These are phyloP conservation scores for Trametes cingulata DNA, from an alignment of 768 basidiomycete species.

Conservation along the genomic window DNA sequence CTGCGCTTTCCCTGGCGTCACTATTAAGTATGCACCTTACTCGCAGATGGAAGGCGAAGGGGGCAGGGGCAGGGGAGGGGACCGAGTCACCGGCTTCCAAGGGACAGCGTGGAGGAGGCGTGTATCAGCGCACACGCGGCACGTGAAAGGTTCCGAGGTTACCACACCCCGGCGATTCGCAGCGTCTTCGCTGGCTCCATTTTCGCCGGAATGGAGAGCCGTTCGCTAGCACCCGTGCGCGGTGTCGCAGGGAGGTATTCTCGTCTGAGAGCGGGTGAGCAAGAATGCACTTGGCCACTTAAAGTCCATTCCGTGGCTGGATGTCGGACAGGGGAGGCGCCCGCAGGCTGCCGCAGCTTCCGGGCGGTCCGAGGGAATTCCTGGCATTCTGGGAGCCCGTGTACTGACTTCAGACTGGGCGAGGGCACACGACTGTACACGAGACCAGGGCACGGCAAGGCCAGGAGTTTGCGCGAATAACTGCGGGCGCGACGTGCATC, in stretches of 20 bases:
- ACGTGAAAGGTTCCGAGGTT: conserved; percentile 14
- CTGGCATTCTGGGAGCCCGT: background rate
- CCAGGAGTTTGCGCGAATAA: background rate
- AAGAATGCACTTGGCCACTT: conserved; percentile 4
- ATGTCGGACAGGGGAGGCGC: background rate
- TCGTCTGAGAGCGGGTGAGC: conserved; percentile 1
- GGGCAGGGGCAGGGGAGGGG: conserved; percentile 16
- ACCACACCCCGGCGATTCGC: conserved; percentile 14
- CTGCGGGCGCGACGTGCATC: conserved; percentile 8
- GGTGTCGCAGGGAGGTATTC: conserved; percentile 9
- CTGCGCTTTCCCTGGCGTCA: conserved; percentile 24
- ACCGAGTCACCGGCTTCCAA: conserved; percentile 16
- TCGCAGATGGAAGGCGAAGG: conserved; percentile 9
- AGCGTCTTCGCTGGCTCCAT: conserved; percentile 3
- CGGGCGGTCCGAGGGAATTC: background rate
- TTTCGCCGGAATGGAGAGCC: conserved; percentile 6
- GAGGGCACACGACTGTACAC: background rate
- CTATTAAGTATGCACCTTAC: conserved; percentile 9
- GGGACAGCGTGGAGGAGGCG: conserved; percentile 27
- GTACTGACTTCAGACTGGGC: background rate
- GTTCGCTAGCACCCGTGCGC: background rate
- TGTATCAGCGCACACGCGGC: conserved; percentile 29
- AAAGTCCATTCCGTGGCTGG: conserved; percentile 5
- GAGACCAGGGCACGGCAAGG: background rate
- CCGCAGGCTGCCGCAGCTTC: background rate